phyloP scores from a whole-genome alignment of 1,139 yeast genomes.

The Taphrina communis region DNA sequence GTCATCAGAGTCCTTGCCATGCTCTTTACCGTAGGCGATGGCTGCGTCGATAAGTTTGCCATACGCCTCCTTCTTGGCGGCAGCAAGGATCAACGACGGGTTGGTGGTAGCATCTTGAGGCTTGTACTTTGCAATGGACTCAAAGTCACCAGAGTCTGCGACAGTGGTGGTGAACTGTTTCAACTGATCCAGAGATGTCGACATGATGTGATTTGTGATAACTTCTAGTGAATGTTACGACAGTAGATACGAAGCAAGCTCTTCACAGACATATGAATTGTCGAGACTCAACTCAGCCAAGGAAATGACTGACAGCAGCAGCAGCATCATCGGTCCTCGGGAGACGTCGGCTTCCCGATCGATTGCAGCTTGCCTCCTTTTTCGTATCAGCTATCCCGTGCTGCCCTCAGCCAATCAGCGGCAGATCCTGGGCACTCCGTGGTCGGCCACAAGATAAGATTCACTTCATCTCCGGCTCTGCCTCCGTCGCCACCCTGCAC shows the following conservation, averaged over 20 bases:
- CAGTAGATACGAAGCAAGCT: too few species aligned
- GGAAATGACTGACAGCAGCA: neutral
- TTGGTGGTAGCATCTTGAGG: slow-evolving; percentile 99
- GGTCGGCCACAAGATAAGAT: too few species aligned
- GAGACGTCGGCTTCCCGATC: too few species aligned
- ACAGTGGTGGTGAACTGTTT: slow-evolving; percentile 94
- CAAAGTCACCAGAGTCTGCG: slow-evolving; percentile 99
- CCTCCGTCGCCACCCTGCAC: too few species aligned
- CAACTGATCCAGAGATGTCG: slow-evolving; percentile 81
- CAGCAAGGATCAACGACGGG: slow-evolving; percentile 97
- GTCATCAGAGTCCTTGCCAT: slow-evolving; percentile 52
- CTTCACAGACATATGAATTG: too few species aligned
- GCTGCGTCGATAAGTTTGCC: slow-evolving; percentile 89
- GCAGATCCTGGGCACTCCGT: too few species aligned
- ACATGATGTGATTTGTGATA: slow-evolving; percentile 51
- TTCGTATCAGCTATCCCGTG: too few species aligned
- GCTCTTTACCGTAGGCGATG: slow-evolving; percentile 76
- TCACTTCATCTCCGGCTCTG: too few species aligned
- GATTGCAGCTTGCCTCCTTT: too few species aligned
- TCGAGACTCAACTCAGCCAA: too few species aligned
- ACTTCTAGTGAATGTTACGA: too few species aligned
- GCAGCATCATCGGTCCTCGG: slow-evolving; percentile 1
- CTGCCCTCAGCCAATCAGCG: too few species aligned
- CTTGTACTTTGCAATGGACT: slow-evolving; percentile 87
- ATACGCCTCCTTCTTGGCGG: slow-evolving; percentile 87